phyloP scores from a whole-genome alignment of 1,139 yeast species.

The Hyphopichia burtonii region DNA sequence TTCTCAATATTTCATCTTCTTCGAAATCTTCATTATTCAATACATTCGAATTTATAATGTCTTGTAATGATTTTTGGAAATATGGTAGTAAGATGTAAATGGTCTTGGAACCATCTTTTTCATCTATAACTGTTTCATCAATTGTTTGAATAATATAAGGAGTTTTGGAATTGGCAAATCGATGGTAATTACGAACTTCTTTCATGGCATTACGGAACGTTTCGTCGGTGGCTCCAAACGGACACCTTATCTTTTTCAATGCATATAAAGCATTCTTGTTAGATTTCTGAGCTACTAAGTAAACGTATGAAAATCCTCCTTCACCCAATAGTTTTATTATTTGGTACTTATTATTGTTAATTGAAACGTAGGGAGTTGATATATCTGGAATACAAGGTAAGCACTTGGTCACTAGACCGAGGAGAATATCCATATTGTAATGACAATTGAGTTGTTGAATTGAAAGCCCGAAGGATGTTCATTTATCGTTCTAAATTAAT shows the following conservation, averaged over 20 bases:
- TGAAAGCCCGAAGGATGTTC: too few species aligned
- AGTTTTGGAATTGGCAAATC: constrained; percentile 52
- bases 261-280: constrained; percentile 59
- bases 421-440: constrained; percentile 23
- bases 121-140: constrained; percentile 71
- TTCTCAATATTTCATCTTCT: constrained; percentile 60
- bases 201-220: constrained; percentile 59
- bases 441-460: neutral
- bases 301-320: constrained; percentile 90
- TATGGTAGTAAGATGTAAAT: constrained; percentile 79
- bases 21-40: constrained; percentile 52
- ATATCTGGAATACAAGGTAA: constrained; percentile 45
- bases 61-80: constrained; percentile 72
- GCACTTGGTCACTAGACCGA: constrained; percentile 28
- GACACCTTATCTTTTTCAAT: constrained; percentile 81
- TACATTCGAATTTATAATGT: constrained; percentile 62
- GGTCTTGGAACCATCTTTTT: constrained; percentile 74
- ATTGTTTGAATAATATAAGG: constrained; percentile 69
- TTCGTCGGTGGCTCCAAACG: constrained; percentile 76
- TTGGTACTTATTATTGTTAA: constrained; percentile 50
- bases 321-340: constrained; percentile 79
- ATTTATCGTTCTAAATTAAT: too few species aligned
- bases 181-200: constrained; percentile 74
- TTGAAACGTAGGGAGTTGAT: constrained; percentile 46
- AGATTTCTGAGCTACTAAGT: constrained; percentile 57